Base-by-base conservation (phyloP, 1,139 yeast species). In the Spathaspora jeffriesii region DNA sequence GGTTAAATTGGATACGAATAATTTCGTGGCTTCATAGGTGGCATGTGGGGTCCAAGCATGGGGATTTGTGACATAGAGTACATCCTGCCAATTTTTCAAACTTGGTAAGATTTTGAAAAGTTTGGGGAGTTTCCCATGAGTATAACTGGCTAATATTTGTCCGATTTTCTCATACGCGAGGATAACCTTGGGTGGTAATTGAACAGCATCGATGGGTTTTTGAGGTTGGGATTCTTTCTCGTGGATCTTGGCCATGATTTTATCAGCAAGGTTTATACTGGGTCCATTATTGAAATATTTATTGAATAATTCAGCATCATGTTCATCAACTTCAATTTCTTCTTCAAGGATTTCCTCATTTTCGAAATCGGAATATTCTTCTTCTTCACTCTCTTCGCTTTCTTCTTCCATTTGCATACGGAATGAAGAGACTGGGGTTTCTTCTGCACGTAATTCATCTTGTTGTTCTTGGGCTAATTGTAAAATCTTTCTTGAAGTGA, bases 1-100 rank as follows among this genome's bases (percentile, higher is more conserved):
- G 49, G 84, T 84, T 63, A 93, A 78, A 59, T 90, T 91, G 14
- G 98, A 91, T 2, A 93, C 96, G 67, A 95, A 92, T 43, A 93
- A 71, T 64, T 91, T 89, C 10, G 99, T 90, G 3, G 97, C 99
- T 65, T 95, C 98, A 62, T 87, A 93, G 2, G 88, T 85, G 2
- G 96, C 97, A 62, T 92, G 95, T n/a, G 97, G 93, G 6, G 98
- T 88, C 99, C 99, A 93, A 27, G 76, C 72, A 51, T 84, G 90
- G 10, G 99, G 99, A 57, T 89, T 83, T 2, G 99, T 92, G 25
- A 93, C 97, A 60, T 84, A 92, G 37, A 93, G 72, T 32, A 95
- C 88, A 65, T 93, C 98, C 64, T 91, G 91, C 99, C 99, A 93
- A 67, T 92, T 92, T 57, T 82, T 85, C 55, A 93, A 77, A 7